Evolutionary conservation across 768 basidiomycete genomes (phyloP).

Genomic region (Lentinula boryana): DNA sequence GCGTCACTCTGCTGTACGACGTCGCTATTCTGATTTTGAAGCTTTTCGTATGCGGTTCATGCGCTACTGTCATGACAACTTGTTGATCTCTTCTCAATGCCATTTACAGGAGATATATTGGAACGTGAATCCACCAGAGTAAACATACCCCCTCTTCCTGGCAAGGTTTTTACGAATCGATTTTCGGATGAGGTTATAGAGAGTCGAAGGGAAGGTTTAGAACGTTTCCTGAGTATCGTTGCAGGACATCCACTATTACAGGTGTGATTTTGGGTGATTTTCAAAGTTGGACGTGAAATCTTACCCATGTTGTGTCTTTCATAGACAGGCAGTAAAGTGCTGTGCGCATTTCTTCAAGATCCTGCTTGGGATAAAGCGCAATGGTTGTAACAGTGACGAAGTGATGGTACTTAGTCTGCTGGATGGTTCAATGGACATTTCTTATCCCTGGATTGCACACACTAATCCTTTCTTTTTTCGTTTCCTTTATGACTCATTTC

Average conservation of each 20-base stretch:
- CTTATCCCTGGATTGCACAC: background rate
- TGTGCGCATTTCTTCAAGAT: slow-evolving; percentile 93
- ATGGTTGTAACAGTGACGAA: slow-evolving; percentile 37
- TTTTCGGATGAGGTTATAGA: slow-evolving; percentile 99
- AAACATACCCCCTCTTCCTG: slow-evolving; percentile 95
- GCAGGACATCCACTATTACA: slow-evolving; percentile 96
- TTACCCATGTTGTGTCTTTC: slow-evolving; percentile 8
- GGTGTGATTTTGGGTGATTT: slow-evolving; percentile 37
- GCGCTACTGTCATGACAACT: background rate
- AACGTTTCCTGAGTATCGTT: slow-evolving; percentile 92
- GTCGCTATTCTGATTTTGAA: slow-evolving; percentile 91
- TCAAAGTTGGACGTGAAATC: background rate
- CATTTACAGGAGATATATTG: slow-evolving; percentile 66
- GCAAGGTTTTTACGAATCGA: slow-evolving; percentile 97
- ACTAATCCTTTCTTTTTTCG: background rate
- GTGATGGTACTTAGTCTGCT: background rate
- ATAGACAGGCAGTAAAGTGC: slow-evolving; percentile 94
- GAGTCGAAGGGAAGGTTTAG: slow-evolving; percentile 82
- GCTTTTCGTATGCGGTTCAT: slow-evolving; percentile 59
- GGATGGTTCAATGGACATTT: background rate
- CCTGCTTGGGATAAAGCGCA: slow-evolving; percentile 84
- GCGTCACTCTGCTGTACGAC: slow-evolving; percentile 82
- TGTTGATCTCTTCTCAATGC: background rate
- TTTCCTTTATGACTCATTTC: background rate
- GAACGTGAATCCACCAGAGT: slow-evolving; percentile 96